Conservation (phyloP, 176 grass and related monocot genomes). For the Echinochloa phyllopogon region DNA sequence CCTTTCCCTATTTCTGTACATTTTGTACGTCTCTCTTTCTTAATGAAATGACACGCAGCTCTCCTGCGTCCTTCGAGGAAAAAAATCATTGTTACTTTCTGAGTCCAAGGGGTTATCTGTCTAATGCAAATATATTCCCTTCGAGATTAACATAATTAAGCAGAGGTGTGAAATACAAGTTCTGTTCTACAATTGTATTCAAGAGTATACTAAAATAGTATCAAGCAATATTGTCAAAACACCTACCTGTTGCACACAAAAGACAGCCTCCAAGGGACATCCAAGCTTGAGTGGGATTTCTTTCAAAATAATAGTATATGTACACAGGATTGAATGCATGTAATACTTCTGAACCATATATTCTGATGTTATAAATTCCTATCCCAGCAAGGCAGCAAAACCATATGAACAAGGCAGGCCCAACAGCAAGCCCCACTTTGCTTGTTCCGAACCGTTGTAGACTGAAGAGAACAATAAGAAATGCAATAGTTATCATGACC, state of each 20-base stretch:
- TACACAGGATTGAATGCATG: slow-evolving; percentile 84
- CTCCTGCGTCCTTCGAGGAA: too few relatives aligned
- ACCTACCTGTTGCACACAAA: slow-evolving; percentile 86
- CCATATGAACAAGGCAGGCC: slow-evolving; percentile 90
- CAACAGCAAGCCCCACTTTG: slow-evolving; percentile 90
- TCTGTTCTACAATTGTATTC: background rate
- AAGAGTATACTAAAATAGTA: slow-evolving; percentile 37
- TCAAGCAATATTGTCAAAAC: slow-evolving; percentile 24
- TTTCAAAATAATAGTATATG: slow-evolving; percentile 89
- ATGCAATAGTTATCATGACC: slow-evolving; percentile 89
- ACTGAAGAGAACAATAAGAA: slow-evolving; percentile 88
- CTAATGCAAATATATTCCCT: slow-evolving; percentile 13
- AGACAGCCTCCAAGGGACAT: slow-evolving; percentile 95
- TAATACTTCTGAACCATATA: slow-evolving; percentile 81
- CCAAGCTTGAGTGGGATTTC: slow-evolving; percentile 82
- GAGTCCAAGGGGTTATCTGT: background rate
- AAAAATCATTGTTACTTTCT: background rate
- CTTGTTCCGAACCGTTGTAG: slow-evolving; percentile 92
- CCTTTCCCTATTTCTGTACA: too few relatives aligned
- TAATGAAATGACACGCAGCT: too few relatives aligned
- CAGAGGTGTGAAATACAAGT: background rate
- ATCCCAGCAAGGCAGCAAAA: slow-evolving; percentile 91
- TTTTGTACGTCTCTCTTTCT: too few relatives aligned
- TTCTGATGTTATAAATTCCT: slow-evolving; percentile 87
- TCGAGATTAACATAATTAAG: background rate